These are phyloP conservation scores for Sporothrix phasma DNA, from an alignment of 2,329 filamentous ascomycete species.

Conservation along the genomic window DNA sequence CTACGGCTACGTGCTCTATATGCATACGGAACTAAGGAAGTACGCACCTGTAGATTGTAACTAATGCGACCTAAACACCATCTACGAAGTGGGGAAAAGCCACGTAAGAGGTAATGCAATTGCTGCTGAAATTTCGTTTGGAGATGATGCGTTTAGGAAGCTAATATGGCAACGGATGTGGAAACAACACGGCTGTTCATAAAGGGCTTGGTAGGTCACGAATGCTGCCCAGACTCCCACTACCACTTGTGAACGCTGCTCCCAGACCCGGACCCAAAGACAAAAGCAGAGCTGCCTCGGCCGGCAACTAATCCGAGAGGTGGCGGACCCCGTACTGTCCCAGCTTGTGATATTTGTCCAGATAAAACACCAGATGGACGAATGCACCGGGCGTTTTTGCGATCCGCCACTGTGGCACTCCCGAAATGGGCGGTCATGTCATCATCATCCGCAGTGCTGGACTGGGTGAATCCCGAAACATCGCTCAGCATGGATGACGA, in stretches of 20 bases:
- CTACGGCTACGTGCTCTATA: no score
- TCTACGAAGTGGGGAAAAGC: no score
- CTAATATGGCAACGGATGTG: neutral
- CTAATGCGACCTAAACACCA: no score
- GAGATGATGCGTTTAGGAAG: neutral
- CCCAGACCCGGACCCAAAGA: slow-evolving; percentile 24
- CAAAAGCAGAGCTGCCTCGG: slow-evolving; percentile 23
- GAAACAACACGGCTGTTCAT: slow-evolving; percentile 7
- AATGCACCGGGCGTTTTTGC: neutral
- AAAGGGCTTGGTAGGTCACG: slow-evolving; percentile 44
- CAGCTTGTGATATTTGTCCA: slow-evolving; percentile 14
- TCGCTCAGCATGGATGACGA: slow-evolving; percentile 60
- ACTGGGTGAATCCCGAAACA: slow-evolving; percentile 57
- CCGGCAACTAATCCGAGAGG: slow-evolving; percentile 16
- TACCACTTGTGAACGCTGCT: slow-evolving; percentile 35
- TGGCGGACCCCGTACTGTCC: slow-evolving; percentile 20
- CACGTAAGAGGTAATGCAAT: no score
- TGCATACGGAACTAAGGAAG: no score
- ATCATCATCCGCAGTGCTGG: slow-evolving; percentile 43
- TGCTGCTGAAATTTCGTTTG: no score
- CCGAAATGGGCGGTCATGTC: slow-evolving; percentile 14
- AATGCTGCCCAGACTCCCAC: slow-evolving; percentile 38
- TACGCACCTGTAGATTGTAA: no score
- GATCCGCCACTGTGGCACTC: slow-evolving; percentile 16
- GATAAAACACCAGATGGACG: slow-evolving; percentile 1